A percentile compares a stretch with the other conserved stretches of the same genome.
Evolutionary conservation across 2,329 filamentous ascomycete species (phyloP).

Genomic region (Aspergillus brasiliensis): DNA sequence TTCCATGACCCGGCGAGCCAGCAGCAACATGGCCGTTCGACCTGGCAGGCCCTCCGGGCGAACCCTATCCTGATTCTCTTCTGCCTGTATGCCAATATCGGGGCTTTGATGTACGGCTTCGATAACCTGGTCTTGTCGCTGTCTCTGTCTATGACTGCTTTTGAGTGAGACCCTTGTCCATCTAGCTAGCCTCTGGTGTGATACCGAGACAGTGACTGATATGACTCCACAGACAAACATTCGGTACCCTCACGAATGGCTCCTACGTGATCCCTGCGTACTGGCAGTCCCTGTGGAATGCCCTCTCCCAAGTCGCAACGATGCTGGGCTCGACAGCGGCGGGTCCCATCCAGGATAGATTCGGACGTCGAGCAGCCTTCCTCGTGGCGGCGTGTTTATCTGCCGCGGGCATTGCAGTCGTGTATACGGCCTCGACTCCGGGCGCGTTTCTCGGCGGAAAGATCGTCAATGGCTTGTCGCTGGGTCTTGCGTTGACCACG

Average conservation of each 20-base stretch:
- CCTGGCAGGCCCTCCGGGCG: background rate
- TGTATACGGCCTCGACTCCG: background rate
- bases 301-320: background rate
- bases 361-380: background rate
- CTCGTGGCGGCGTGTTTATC: background rate
- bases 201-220: background rate
- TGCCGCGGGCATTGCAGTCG: background rate
- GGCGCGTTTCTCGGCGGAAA: constrained; percentile 1
- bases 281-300: constrained; percentile 10
- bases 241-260: background rate
- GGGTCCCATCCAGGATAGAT: background rate
- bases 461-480: constrained; percentile 1
- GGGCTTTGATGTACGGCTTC: constrained; percentile 7
- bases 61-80: background rate
- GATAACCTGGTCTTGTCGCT: constrained; percentile 4
- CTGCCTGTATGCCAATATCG: constrained; percentile 5
- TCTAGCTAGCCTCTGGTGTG: background rate
- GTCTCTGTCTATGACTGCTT: constrained; percentile 3
- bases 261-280: constrained; percentile 1
- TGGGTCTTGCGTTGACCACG: background rate
- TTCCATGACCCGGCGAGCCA: background rate
- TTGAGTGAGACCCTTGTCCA: constrained; percentile 5
- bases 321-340: background rate
- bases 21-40: background rate
- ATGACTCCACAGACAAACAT: background rate